Evolutionary conservation across 805 yeast genomes (phyloP).

Genomic region (Hanseniaspora nectarophila): DNA sequence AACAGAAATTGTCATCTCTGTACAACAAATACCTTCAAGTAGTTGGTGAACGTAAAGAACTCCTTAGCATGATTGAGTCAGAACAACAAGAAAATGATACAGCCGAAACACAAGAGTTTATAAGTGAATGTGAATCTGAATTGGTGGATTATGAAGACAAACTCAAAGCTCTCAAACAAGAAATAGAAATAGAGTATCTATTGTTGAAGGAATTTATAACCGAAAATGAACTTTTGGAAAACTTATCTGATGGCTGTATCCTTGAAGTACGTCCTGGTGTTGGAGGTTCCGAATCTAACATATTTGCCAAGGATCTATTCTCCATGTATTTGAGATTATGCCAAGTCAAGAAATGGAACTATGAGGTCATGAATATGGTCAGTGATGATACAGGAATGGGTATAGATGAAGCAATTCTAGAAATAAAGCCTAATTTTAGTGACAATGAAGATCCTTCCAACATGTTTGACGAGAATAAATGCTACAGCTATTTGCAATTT

Average conservation of each 20-base stretch:
- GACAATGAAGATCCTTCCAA: not conserved
- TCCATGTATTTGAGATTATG: constrained; percentile 74
- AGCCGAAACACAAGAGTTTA: constrained; percentile 22
- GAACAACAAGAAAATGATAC: constrained; percentile 31
- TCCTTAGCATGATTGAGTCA: constrained; percentile 34
- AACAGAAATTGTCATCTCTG: not conserved
- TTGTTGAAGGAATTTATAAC: constrained; percentile 68
- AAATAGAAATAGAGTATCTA: constrained; percentile 42
- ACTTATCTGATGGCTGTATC: constrained; percentile 48
- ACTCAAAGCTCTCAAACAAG: constrained; percentile 32
- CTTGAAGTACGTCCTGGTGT: constrained; percentile 88
- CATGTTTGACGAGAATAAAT: constrained; percentile 48
- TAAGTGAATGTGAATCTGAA: constrained; percentile 53
- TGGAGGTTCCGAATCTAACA: constrained; percentile 87
- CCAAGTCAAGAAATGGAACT: constrained; percentile 53
- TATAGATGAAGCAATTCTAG: constrained; percentile 60
- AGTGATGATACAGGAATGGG: constrained; percentile 54
- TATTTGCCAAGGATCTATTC: constrained; percentile 70
- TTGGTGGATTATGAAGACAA: constrained; percentile 36
- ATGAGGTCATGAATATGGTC: constrained; percentile 44
- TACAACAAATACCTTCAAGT: not conserved
- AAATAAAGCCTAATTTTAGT: constrained; percentile 28
- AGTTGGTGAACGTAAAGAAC: not conserved
- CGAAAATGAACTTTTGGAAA: constrained; percentile 29
- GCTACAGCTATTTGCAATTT: constrained; percentile 58